These are phyloP conservation scores for Lepraria neglecta DNA, from an alignment of 495 filamentous ascomycete genomes.

Conservation along the genomic window DNA sequence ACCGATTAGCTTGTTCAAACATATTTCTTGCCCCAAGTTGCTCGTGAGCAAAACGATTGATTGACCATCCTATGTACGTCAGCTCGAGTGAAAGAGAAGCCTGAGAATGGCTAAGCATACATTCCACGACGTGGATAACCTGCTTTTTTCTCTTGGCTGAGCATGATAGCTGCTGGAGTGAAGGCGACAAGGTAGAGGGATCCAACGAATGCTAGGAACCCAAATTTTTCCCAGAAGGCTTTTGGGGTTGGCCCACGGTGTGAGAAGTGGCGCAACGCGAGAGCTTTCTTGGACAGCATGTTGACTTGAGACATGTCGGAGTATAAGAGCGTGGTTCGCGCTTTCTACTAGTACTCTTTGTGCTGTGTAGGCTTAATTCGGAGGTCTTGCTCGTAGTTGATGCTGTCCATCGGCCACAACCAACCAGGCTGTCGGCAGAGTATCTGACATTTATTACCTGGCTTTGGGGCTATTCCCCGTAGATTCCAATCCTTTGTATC, in stretches of 20 bases:
- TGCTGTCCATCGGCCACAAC: too few relatives aligned
- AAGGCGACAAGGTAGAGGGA: slow-evolving; percentile 36
- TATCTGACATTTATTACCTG: too few relatives aligned
- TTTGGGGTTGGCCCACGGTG: not conserved
- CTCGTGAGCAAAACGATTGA: slow-evolving; percentile 3
- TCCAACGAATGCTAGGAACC: not conserved
- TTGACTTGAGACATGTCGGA: not conserved
- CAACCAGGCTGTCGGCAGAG: too few relatives aligned
- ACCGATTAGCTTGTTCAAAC: not conserved
- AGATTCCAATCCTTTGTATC: too few relatives aligned
- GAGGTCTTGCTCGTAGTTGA: not conserved
- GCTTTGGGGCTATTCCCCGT: too few relatives aligned
- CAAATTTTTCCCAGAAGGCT: not conserved
- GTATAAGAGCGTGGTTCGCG: not conserved
- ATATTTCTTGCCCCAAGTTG: not conserved
- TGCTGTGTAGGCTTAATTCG: not conserved
- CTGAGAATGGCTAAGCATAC: slow-evolving; percentile 28
- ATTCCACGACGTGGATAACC: slow-evolving; percentile 37
- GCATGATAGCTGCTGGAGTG: slow-evolving; percentile 43
- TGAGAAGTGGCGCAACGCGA: not conserved
- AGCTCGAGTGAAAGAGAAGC: not conserved
- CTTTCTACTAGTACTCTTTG: not conserved
- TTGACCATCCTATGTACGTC: not conserved
- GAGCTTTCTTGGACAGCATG: not conserved
- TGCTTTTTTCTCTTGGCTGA: slow-evolving; percentile 37